Conservation (phyloP, 768 basidiomycete genomes). For the Kwoniella sp. region DNA sequence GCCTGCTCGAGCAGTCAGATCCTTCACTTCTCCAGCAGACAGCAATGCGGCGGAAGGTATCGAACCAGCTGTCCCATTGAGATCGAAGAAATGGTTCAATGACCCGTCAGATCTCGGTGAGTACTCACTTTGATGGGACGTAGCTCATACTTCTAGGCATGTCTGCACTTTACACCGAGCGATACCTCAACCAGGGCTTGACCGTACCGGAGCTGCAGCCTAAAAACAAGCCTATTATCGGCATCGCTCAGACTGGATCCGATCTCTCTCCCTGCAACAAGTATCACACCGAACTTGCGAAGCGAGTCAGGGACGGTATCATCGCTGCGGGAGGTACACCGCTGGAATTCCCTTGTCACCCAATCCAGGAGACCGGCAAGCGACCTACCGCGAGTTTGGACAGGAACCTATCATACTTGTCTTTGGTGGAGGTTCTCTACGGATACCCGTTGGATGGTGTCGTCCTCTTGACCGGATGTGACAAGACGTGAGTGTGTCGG, state of each 20-base stretch:
- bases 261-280: constrained; percentile 54
- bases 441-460: constrained; percentile 55
- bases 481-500: constrained; percentile 40
- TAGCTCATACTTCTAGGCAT: constrained; percentile 31
- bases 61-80: constrained; percentile 44
- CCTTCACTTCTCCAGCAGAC: constrained; percentile 42
- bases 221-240: constrained; percentile 45
- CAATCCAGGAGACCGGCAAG: constrained; percentile 55
- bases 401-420: constrained; percentile 51
- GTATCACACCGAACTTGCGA: constrained; percentile 52
- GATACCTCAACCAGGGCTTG: constrained; percentile 46
- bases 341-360: constrained; percentile 55
- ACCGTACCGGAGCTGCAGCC: constrained; percentile 29
- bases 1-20: constrained; percentile 9
- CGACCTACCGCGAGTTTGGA: constrained; percentile 53
- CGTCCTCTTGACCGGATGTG: constrained; percentile 51
- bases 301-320: constrained; percentile 54
- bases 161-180: constrained; percentile 43
- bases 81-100: constrained; percentile 51
- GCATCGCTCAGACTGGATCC: constrained; percentile 53
- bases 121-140: constrained; percentile 9
- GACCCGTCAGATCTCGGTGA: constrained; percentile 40
- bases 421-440: constrained; percentile 51
- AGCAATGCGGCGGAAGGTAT: constrained; percentile 29
- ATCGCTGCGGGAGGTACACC: constrained; percentile 54